Evolutionary conservation across 768 basidiomycete genomes (phyloP).

Genomic region (Amanita molliuscula): DNA sequence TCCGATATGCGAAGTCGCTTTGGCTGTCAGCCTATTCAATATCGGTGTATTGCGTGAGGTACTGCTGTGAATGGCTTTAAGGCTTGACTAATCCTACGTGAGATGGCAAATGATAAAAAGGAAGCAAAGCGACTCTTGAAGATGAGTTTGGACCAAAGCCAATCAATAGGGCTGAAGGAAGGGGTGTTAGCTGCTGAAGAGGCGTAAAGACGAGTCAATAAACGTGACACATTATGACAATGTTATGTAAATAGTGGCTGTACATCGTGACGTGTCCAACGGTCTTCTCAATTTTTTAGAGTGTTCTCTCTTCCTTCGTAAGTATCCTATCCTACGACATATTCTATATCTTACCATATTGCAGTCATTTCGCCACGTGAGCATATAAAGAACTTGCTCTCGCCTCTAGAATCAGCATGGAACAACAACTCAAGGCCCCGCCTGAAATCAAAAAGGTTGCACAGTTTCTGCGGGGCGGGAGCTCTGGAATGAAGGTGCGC

Average conservation of each 20-base stretch:
- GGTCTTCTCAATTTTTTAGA: background rate
- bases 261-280: constrained; percentile 7
- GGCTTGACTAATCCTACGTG: background rate
- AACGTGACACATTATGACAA: background rate
- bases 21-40: constrained; percentile 52
- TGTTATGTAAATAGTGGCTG: background rate
- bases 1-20: constrained; percentile 39
- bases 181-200: constrained; percentile 20
- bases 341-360: background rate
- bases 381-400: background rate
- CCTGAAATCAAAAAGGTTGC: constrained; percentile 75
- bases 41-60: constrained; percentile 46
- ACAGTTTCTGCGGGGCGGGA: constrained; percentile 78
- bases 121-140: constrained; percentile 22
- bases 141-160: constrained; percentile 26
- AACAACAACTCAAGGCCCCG: constrained; percentile 74
- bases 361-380: background rate
- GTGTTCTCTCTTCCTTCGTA: background rate
- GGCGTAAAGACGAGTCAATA: constrained; percentile 15
- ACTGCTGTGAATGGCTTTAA: background rate
- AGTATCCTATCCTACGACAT: background rate
- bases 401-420: constrained; percentile 24
- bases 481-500: constrained; percentile 79
- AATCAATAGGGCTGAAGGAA: constrained; percentile 23
- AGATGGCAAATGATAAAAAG: constrained; percentile 29